Evolutionary conservation across 768 basidiomycete species (phyloP).

Genomic region (Agaricus sinodeliciosus): DNA sequence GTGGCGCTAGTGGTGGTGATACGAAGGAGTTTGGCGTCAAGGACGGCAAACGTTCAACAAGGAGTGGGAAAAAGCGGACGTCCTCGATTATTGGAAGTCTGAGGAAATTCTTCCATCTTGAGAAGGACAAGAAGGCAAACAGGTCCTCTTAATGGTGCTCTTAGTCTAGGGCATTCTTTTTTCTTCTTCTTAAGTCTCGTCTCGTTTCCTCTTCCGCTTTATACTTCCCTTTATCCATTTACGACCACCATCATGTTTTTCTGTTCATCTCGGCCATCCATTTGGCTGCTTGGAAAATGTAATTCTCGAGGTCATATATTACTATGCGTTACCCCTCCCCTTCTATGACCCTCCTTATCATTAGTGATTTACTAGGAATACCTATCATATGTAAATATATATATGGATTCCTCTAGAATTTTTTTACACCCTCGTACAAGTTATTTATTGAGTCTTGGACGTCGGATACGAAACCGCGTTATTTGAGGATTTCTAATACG

Average conservation of each 20-base stretch:
- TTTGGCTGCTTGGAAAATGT: too few species aligned
- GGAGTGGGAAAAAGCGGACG: conserved; percentile 29
- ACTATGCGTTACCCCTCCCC: too few species aligned
- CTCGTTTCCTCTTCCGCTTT: not conserved
- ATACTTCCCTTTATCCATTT: too few species aligned
- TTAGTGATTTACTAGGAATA: not conserved
- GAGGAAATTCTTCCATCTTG: conserved; percentile 41
- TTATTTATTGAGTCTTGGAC: not conserved
- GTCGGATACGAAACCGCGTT: not conserved
- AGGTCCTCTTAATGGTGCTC: too few species aligned
- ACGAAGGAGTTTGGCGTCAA: not conserved
- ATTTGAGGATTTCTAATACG: conserved; percentile 29
- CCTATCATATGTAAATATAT: not conserved
- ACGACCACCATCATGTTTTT: too few species aligned
- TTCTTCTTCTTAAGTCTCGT: too few species aligned
- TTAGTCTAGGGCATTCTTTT: too few species aligned
- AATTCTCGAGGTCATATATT: too few species aligned
- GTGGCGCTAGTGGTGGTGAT: not conserved
- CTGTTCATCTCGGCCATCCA: too few species aligned
- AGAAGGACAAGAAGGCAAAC: conserved; percentile 31
- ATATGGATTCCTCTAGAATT: not conserved
- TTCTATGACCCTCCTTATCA: too few species aligned
- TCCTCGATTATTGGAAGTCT: conserved; percentile 46
- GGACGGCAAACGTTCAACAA: conserved; percentile 15
- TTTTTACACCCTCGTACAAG: not conserved